Percentiles rank a stretch among this genome's conserved stretches.
Evolutionary conservation across 257 asterid genomes (phyloP).

Genomic region (Mentha longifolia): DNA sequence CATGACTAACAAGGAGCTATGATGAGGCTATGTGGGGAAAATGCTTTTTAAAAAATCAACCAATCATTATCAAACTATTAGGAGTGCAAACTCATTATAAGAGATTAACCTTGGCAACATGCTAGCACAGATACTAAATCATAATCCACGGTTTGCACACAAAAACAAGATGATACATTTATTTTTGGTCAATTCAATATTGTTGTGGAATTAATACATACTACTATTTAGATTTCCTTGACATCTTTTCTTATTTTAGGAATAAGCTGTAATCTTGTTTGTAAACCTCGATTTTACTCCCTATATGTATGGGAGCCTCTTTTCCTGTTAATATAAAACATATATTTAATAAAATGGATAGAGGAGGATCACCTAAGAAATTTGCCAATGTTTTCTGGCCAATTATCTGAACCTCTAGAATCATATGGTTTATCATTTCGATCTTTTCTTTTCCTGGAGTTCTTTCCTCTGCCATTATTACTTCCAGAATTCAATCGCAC

Average conservation of each 20-base stretch:
- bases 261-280: no score
- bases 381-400: conserved; percentile 86
- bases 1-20: conserved; percentile 17
- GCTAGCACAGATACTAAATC: not conserved
- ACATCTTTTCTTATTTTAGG: no score
- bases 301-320: no score
- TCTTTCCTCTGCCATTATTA: conserved; percentile 54
- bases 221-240: no score
- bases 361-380: conserved; percentile 74
- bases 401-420: conserved; percentile 82
- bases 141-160: not conserved
- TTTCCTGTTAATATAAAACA: no score
- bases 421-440: conserved; percentile 78
- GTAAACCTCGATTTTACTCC: no score
- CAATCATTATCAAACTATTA: not conserved
- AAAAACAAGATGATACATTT: not conserved
- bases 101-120: not conserved
- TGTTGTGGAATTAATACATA: no score
- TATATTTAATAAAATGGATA: conserved; percentile 26
- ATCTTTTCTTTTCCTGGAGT: conserved; percentile 81
- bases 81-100: conserved; percentile 11
- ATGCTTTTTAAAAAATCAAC: conserved; percentile 7
- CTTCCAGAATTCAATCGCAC: conserved; percentile 69
- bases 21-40: not conserved
- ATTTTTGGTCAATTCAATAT: not conserved